Percentiles rank a stretch among this genome's conserved stretches.
Evolutionary conservation across 129 eudicot genomes (phyloP).

Genomic region (Pseudognaphalium luteoalbum): DNA sequence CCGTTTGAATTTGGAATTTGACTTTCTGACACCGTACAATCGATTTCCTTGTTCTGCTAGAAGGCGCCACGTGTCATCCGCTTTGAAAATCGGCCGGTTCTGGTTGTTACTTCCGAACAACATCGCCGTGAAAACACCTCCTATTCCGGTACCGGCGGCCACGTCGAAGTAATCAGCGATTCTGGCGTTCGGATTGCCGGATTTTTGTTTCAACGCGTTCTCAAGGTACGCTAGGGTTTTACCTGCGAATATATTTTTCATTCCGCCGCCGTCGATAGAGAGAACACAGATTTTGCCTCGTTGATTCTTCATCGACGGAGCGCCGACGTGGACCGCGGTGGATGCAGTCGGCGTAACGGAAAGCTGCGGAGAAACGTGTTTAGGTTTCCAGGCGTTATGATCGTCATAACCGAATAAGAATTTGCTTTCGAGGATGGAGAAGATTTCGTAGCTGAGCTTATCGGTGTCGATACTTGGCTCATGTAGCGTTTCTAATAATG

Average conservation of each 20-base stretch:
- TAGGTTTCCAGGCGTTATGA: neutral
- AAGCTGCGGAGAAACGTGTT: conserved; percentile 42
- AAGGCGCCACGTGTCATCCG: conserved; percentile 89
- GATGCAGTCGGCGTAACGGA: conserved; percentile 26
- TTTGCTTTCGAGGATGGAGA: conserved; percentile 81
- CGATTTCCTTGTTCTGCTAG: conserved; percentile 63
- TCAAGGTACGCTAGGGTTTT: conserved; percentile 76
- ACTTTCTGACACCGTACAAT: conserved; percentile 34
- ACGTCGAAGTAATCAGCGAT: conserved; percentile 90
- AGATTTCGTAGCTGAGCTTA: conserved; percentile 91
- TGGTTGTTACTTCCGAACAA: conserved; percentile 57
- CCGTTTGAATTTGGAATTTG: conserved; percentile 32
- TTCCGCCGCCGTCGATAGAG: conserved; percentile 86
- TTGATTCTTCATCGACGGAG: conserved; percentile 56
- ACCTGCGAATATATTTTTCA: conserved; percentile 65
- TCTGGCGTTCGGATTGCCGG: conserved; percentile 80
- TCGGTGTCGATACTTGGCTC: conserved; percentile 84
- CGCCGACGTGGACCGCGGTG: conserved; percentile 9
- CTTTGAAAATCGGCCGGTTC: conserved; percentile 61
- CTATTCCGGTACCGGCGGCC: conserved; percentile 83
- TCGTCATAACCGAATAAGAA: conserved; percentile 56
- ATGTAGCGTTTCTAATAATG: conserved; percentile 45
- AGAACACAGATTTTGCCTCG: conserved; percentile 83
- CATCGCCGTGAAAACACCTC: conserved; percentile 90
- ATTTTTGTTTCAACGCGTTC: conserved; percentile 55